Evolutionary conservation across 352 stramenopile genomes (phyloP), one percentile per base, ranked within the genome.

Genomic region (Aphanomyces stellatus): DNA sequence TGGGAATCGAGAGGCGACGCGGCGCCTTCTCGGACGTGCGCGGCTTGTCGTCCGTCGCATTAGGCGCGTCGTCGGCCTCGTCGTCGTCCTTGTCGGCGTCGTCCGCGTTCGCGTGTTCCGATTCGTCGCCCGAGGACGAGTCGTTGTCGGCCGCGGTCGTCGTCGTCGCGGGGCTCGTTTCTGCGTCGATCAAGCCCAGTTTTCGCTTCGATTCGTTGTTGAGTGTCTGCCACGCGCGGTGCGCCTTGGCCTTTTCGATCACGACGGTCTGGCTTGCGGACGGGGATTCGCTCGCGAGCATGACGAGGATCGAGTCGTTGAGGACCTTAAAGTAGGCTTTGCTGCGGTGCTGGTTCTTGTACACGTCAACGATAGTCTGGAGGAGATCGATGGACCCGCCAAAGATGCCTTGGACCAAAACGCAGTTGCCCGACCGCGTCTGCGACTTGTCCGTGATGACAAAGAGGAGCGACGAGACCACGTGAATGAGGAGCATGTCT

Each of bases 401-500:
- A 37, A 94, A 90, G 2, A 94, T 69, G 41, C 91, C 81, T n/a
- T 77, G 76, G 0, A 82, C 91, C 40, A 94, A 70, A 27, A 80
- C 79, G 33, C 82, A 91, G 57, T 90, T 86, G 24, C 84, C 86
- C 1, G 76, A 71, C 17, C 86, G 75, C 8, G 75, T 76, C 19
- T 74, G 76, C 37, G 91, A 84, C 11, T 71, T 75, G 73, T 94
- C 86, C 34, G 81, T 82, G 42, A 94, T 68, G 56, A 94, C 78
- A 62, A 89, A 94, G 11, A 82, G 82, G 27, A 94, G 80, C 0
- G 83, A 81, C 1, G 86, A 85, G 5, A 94, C 79, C 51, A 90
- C 73, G 71, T 92, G 86, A 53, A 94, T 92, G n/a, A 91, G 73
- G 27, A 94, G 73, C 86, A 94, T 94, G 53, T 94, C 86, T 35